Conservation (phyloP, 441 rosid species). For the Geranium incanum region DNA sequence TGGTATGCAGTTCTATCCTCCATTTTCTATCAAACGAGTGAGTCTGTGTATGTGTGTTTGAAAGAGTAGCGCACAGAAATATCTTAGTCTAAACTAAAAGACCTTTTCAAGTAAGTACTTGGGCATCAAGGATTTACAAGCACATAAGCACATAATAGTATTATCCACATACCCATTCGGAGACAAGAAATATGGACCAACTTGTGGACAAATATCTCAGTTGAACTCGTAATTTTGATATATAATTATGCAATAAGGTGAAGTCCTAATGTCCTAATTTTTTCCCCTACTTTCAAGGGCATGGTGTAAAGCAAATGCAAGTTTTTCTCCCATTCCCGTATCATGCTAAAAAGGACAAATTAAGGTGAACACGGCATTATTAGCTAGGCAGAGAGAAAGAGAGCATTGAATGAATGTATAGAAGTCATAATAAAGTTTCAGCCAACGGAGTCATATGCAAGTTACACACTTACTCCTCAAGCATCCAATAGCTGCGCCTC, state of each 20-base stretch:
- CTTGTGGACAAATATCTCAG: not conserved
- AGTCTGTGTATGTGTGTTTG: not conserved
- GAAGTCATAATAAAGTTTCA: not conserved
- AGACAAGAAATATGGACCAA: not conserved
- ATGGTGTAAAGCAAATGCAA: too few relatives aligned
- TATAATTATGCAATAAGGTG: not conserved
- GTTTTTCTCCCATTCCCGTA: not conserved
- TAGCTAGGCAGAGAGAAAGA: not conserved
- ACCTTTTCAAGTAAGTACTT: not conserved
- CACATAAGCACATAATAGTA: not conserved
- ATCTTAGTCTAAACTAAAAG: not conserved
- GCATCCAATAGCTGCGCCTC: conserved; percentile 96
- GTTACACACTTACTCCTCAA: conserved; percentile 70
- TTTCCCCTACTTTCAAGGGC: too few relatives aligned
- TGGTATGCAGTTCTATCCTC: not conserved
- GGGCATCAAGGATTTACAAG: not conserved
- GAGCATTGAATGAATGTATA: conserved; percentile 2
- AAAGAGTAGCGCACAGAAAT: not conserved
- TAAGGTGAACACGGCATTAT: not conserved
- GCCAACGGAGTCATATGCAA: conserved; percentile 2
- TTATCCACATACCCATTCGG: not conserved
- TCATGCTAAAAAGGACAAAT: not conserved
- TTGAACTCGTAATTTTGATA: not conserved
- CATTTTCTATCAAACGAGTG: not conserved
- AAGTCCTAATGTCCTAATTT: not conserved